A percentile compares a stretch with the other conserved stretches of the same genome.
phyloP scores from a whole-genome alignment of 345 rosid species.

The Sisymbrium altissimum region DNA sequence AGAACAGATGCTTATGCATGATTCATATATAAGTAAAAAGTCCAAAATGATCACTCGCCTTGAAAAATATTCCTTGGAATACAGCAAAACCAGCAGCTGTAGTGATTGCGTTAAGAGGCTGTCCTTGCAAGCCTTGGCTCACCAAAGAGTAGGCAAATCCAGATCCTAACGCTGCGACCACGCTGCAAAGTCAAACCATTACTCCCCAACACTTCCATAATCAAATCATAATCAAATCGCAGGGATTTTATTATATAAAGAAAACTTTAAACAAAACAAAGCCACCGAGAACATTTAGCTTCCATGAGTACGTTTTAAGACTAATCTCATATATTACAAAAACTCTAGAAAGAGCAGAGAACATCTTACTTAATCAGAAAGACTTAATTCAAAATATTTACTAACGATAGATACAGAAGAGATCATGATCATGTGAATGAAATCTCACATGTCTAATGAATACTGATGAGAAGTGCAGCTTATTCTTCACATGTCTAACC shows the following conservation, averaged over 20 bases:
- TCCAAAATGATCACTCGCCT: constrained; percentile 41
- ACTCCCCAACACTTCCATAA: background rate
- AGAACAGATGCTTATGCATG: background rate
- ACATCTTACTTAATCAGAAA: background rate
- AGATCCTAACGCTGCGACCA: constrained; percentile 95
- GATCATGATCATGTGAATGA: background rate
- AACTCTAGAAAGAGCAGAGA: background rate
- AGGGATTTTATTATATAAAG: too few relatives aligned
- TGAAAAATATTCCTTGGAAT: constrained; percentile 75
- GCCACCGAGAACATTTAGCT: background rate
- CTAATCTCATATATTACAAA: background rate
- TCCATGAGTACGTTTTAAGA: background rate
- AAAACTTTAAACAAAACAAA: too few relatives aligned
- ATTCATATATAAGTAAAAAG: background rate
- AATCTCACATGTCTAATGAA: background rate
- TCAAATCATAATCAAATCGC: background rate
- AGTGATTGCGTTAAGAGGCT: constrained; percentile 56
- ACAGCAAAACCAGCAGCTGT: constrained; percentile 82
- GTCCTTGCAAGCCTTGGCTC: constrained; percentile 79
- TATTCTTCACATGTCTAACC: background rate
- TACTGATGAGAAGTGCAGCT: background rate
- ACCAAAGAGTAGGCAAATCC: constrained; percentile 84
- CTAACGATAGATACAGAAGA: background rate
- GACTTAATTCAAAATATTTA: background rate
- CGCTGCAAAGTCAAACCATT: constrained; percentile 45